phyloP scores from a whole-genome alignment of 495 filamentous ascomycete genomes.

The Schizothecium vesticola region DNA sequence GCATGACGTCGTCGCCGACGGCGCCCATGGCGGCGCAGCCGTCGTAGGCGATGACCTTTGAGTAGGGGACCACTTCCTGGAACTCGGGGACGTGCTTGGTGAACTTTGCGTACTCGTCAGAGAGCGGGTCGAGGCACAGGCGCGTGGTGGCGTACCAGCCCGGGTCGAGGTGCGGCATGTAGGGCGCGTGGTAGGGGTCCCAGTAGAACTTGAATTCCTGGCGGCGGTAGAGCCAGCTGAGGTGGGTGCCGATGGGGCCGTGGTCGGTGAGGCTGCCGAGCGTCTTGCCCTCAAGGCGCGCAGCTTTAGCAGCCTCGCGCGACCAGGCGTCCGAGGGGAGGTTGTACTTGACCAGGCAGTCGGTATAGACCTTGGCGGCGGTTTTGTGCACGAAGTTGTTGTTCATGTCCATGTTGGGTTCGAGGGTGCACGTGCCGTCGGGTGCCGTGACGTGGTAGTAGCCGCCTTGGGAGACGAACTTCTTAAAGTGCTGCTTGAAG shows the following conservation, averaged over 20 bases:
- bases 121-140: background rate
- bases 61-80: background rate
- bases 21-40: conserved; percentile 21
- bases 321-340: conserved; percentile 20
- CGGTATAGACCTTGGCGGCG: conserved; percentile 6
- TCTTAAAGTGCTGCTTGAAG: conserved; percentile 8
- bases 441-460: conserved; percentile 1
- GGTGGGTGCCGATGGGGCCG: conserved; percentile 17
- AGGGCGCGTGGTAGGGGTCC: conserved; percentile 17
- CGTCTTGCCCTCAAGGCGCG: conserved; percentile 4
- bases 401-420: background rate
- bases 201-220: conserved; percentile 25
- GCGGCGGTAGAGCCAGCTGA: conserved; percentile 14
- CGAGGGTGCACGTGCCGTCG: background rate
- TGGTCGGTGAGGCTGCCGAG: conserved; percentile 1
- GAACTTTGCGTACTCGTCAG: background rate
- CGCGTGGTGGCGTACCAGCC: conserved; percentile 16
- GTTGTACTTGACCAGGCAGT: background rate
- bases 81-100: background rate
- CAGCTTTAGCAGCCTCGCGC: conserved; percentile 14
- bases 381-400: conserved; percentile 11
- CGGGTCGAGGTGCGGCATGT: conserved; percentile 4
- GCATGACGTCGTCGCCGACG: conserved; percentile 21
- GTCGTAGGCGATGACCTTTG: conserved; percentile 18
- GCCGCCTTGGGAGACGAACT: conserved; percentile 20